phyloP scores from a whole-genome alignment of 306 rosid genomes.

The Cucurbita pepo region DNA sequence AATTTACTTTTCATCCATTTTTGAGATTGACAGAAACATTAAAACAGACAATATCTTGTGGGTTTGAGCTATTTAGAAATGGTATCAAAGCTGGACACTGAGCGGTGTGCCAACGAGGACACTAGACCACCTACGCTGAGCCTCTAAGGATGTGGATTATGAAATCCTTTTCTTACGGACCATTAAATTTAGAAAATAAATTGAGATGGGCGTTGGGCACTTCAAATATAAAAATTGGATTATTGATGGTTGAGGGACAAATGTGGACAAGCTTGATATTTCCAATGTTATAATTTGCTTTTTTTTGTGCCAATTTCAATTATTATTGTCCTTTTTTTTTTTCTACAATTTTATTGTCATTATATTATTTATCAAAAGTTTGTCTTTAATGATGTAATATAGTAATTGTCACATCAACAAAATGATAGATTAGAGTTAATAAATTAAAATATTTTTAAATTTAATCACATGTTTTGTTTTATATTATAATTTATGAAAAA shows the following conservation, averaged over 20 bases:
- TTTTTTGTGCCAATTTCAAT: slow-evolving; percentile 21
- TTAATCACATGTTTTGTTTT: background rate
- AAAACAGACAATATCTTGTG: no score
- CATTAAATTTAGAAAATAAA: no score
- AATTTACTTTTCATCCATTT: no score
- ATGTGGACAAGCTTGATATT: slow-evolving; percentile 21
- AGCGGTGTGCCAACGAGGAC: no score
- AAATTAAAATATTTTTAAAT: background rate
- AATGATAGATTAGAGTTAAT: background rate
- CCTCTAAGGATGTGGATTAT: no score
- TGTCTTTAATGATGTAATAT: background rate
- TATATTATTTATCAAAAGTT: background rate
- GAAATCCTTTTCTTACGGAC: no score
- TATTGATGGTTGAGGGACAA: slow-evolving; percentile 8
- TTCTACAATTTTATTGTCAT: no score
- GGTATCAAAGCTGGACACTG: no score
- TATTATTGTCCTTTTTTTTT: slow-evolving; percentile 11
- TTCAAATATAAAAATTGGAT: background rate
- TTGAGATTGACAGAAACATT: no score
- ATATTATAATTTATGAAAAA: no score
- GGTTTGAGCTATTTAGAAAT: no score
- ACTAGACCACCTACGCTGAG: no score
- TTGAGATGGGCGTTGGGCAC: background rate
- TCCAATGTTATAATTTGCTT: slow-evolving; percentile 24
- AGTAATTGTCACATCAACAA: background rate